Conservation (phyloP, 176 grass and related monocot genomes). For the Urochloa ruziziensis region DNA sequence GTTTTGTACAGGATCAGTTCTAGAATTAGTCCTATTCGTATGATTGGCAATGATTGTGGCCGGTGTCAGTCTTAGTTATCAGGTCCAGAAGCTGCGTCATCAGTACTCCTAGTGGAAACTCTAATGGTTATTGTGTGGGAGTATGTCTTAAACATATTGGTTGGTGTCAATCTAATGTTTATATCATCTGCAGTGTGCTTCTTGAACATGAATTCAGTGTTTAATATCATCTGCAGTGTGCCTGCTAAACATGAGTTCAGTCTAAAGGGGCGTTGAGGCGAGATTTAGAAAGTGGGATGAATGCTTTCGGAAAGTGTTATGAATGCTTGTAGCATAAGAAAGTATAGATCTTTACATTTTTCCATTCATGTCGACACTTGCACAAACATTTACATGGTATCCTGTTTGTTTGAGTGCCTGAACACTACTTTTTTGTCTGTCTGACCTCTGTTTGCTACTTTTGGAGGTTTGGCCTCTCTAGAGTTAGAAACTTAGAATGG, state of each 20-base stretch:
- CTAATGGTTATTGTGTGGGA: not conserved
- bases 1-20: constrained; percentile 39
- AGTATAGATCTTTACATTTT: not conserved
- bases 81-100: not conserved
- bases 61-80: constrained; percentile 15
- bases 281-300: not conserved
- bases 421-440: too few relatives aligned
- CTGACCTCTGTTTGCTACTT: too few relatives aligned
- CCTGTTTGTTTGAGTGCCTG: not conserved
- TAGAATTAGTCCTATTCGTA: constrained; percentile 34
- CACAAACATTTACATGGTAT: not conserved
- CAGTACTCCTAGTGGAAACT: not conserved
- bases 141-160: too few relatives aligned
- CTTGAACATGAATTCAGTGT: not conserved
- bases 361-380: not conserved
- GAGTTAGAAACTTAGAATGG: not conserved
- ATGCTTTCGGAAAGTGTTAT: not conserved
- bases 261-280: not conserved
- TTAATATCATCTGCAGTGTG: too few relatives aligned
- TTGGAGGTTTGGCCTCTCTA: too few relatives aligned
- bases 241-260: not conserved
- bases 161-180: too few relatives aligned
- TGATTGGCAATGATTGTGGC: not conserved
- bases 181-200: not conserved
- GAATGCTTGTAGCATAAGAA: not conserved